Evolutionary conservation across 305 asterid genomes (phyloP).

Genomic region (Fraxinus sp.): DNA sequence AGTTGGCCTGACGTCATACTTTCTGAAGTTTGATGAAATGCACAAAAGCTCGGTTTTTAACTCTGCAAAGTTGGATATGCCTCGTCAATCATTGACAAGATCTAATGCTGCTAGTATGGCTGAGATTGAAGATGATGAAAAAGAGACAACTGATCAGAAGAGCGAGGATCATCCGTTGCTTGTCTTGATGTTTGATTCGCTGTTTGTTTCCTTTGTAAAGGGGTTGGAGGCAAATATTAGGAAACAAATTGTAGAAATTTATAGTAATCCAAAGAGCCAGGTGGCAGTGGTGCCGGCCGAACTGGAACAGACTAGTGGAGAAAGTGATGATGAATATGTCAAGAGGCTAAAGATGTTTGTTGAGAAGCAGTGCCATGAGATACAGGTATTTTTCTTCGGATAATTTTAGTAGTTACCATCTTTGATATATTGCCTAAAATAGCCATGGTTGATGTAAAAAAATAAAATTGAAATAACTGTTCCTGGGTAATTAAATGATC

Average conservation of each 20-base stretch:
- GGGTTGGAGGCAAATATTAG: slow-evolving; percentile 69
- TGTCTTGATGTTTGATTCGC: slow-evolving; percentile 61
- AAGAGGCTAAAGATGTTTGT: slow-evolving; percentile 63
- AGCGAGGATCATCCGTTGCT: slow-evolving; percentile 76
- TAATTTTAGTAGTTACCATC: neutral
- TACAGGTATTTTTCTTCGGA: slow-evolving; percentile 60
- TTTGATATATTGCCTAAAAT: neutral
- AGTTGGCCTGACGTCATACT: slow-evolving; percentile 73
- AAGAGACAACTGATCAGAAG: slow-evolving; percentile 50
- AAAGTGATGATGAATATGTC: slow-evolving; percentile 69
- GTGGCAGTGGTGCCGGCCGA: slow-evolving; percentile 88
- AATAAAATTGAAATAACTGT: neutral
- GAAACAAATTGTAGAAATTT: slow-evolving; percentile 65
- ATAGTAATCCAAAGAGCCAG: slow-evolving; percentile 80
- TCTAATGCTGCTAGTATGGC: slow-evolving; percentile 85
- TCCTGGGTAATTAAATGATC: neutral
- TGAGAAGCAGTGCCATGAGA: slow-evolving; percentile 86
- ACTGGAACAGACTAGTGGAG: slow-evolving; percentile 71
- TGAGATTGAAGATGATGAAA: slow-evolving; percentile 78
- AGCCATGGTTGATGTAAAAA: neutral
- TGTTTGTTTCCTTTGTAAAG: slow-evolving; percentile 63
- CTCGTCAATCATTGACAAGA: slow-evolving; percentile 70
- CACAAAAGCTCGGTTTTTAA: slow-evolving; percentile 64
- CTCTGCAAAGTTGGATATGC: slow-evolving; percentile 60
- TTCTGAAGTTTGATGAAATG: slow-evolving; percentile 76